Base-by-base conservation (phyloP, 169 alveolate species). In the Plasmodium knowlesi region DNA sequence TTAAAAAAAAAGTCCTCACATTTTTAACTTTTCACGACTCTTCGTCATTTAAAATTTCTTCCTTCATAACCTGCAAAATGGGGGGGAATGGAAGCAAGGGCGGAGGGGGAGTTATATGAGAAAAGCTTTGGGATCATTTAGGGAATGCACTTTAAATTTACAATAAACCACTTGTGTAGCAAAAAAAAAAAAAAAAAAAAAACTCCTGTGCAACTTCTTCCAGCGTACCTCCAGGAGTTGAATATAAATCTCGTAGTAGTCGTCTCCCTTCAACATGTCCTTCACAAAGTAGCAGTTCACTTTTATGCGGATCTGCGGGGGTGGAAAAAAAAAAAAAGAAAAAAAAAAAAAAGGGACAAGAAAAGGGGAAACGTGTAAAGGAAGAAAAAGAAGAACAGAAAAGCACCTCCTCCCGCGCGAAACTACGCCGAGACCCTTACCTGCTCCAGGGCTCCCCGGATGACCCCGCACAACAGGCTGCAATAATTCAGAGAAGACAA, bases 181-280 rank as follows among this genome's bases (percentile, higher is more conserved):
- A 57, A 28, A 39, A 53, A 32, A 32, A 37, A 37, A 53, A 32
- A 32, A 37, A 43, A 61, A n/a, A n/a, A n/a, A n/a, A n/a, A n/a
- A n/a, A n/a, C n/a, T n/a, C n/a, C n/a, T n/a, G n/a, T 50, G n/a
- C 34, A 19, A 34, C 28, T 61, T 39, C 39, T 19, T 83, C 39
- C 61, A 2, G 30, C n/a, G 41, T 73, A 96, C 98, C 96, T 95
- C 96, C 37, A 92, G 78, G 6, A 96, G 94, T 57, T 96, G 95
- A 41, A 96, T 94, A 67, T 96, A 93, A 10, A 96, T 92, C 78
- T 93, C 97, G 83, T 96, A 96, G 25, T 83, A 81, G 19, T 95
- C 97, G 50, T 96, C 96, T 61, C 97, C 97, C 92, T 96, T 96
- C 28, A 96, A 89, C 97, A 95, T 94, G 94, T 96, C 97, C 95